Evolutionary conservation across 495 filamentous ascomycete species (phyloP).

Genomic region (Hamigera avellanea): DNA sequence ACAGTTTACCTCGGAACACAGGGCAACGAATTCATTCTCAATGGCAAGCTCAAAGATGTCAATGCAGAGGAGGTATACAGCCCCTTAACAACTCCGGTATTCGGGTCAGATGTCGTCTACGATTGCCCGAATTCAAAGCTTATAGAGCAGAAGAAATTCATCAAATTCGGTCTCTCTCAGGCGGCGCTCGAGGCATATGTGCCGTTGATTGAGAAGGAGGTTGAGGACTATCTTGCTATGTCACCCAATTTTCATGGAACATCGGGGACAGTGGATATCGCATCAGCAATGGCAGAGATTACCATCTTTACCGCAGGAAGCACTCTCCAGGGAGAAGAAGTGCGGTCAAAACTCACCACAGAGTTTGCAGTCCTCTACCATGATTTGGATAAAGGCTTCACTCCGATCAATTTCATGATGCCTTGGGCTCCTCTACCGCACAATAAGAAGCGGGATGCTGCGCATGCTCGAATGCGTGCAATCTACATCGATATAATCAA

Average conservation of each 20-base stretch:
- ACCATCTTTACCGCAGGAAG: constrained; percentile 55
- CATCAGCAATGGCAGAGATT: constrained; percentile 45
- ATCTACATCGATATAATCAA: constrained; percentile 51
- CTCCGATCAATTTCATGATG: constrained; percentile 55
- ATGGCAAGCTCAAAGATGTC: constrained; percentile 48
- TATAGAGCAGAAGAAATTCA: constrained; percentile 64
- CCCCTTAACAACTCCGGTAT: constrained; percentile 50
- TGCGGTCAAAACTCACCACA: constrained; percentile 48
- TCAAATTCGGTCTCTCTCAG: constrained; percentile 53
- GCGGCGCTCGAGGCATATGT: constrained; percentile 54
- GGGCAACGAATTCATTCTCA: constrained; percentile 53
- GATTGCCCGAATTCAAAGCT: constrained; percentile 55
- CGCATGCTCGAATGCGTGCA: constrained; percentile 43
- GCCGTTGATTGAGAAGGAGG: constrained; percentile 41
- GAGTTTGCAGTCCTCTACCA: constrained; percentile 55
- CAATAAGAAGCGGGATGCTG: constrained; percentile 47
- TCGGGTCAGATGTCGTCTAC: constrained; percentile 53
- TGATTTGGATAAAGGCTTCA: constrained; percentile 54
- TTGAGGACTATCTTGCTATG: constrained; percentile 37
- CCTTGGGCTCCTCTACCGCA: constrained; percentile 51
- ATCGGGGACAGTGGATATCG: constrained; percentile 39
- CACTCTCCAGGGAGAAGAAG: constrained; percentile 53
- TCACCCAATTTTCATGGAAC: constrained; percentile 33
- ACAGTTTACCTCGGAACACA: constrained; percentile 51
- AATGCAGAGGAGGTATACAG: constrained; percentile 56